Percentiles rank a stretch among this genome's conserved stretches.
Conservation (phyloP, 139 green algal genomes). For the Chlorella vulgaris region DNA sequence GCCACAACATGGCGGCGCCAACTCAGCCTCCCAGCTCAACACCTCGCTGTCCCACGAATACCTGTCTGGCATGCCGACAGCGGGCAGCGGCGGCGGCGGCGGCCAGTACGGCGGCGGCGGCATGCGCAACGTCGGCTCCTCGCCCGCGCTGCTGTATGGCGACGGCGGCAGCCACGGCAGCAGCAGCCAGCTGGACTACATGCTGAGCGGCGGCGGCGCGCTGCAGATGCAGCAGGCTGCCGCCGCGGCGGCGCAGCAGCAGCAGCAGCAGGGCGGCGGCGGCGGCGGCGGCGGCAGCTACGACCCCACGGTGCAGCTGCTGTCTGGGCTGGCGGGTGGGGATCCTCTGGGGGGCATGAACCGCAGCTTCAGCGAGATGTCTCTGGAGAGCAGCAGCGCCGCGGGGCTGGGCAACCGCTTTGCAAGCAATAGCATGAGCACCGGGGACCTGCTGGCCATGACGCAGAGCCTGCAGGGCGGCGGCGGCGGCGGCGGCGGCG, state of each 20-base stretch:
- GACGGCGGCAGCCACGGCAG: conserved; percentile 2
- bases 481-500: background rate
- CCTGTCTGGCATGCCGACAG: background rate
- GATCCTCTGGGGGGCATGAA: conserved; percentile 26
- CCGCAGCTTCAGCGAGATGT: conserved; percentile 39
- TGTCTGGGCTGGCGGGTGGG: background rate
- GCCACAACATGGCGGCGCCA: background rate
- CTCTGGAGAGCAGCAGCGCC: conserved; percentile 25
- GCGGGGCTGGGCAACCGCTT: conserved; percentile 15
- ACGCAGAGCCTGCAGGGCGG: conserved; percentile 15
- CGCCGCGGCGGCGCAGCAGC: too few species aligned
- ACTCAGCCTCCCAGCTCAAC: background rate
- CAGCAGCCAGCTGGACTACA: conserved; percentile 23
- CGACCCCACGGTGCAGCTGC: conserved; percentile 6
- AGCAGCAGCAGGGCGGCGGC: conserved; percentile 15
- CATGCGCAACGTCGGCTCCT: conserved; percentile 22
- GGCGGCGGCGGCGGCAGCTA: too few species aligned
- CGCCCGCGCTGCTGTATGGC: conserved; percentile 14
- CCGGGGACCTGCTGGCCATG: conserved; percentile 37
- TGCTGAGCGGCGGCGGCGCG: conserved; percentile 11
- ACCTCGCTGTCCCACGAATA: conserved; percentile 6
- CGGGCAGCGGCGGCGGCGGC: background rate
- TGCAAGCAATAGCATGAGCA: conserved; percentile 20
- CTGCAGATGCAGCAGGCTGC: conserved; percentile 14
- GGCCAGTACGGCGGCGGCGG: background rate